phyloP scores from a whole-genome alignment of 2,329 filamentous ascomycete species.

The Helotiales sp. region DNA sequence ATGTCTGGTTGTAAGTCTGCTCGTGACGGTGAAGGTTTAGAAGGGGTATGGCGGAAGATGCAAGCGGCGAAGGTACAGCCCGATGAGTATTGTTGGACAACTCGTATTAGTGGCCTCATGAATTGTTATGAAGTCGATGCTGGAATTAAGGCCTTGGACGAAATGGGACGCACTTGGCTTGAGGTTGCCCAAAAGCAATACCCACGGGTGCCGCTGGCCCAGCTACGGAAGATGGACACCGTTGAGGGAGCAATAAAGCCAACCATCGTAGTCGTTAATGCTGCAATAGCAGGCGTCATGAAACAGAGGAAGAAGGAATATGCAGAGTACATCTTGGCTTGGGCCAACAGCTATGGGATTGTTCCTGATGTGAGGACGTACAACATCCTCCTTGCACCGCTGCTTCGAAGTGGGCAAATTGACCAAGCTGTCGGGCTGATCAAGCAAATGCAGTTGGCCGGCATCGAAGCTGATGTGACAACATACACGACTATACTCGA shows the following conservation, averaged over 20 bases:
- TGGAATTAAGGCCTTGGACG: conserved; percentile 63
- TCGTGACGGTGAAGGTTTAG: conserved; percentile 58
- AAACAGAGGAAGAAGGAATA: conserved; percentile 45
- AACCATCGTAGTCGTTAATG: conserved; percentile 66
- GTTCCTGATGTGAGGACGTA: conserved; percentile 52
- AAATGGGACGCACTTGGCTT: conserved; percentile 65
- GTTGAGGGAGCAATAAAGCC: conserved; percentile 52
- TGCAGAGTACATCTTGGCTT: conserved; percentile 54
- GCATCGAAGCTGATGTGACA: conserved; percentile 59
- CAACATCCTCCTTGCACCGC: conserved; percentile 67
- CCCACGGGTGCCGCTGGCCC: conserved; percentile 19
- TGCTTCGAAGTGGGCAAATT: conserved; percentile 50
- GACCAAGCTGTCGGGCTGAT: conserved; percentile 55
- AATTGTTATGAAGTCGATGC: conserved; percentile 50
- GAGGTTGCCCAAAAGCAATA: conserved; percentile 23
- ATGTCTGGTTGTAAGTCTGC: conserved; percentile 67
- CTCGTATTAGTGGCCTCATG: conserved; percentile 67
- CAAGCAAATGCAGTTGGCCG: conserved; percentile 55
- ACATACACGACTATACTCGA: conserved; percentile 76
- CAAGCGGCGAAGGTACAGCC: conserved; percentile 55
- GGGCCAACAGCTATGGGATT: conserved; percentile 45
- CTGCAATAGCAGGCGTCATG: conserved; percentile 65
- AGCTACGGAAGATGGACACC: conserved; percentile 33
- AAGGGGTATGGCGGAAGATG: conserved; percentile 68
- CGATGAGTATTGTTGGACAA: conserved; percentile 68